Base-by-base conservation (phyloP, 345 rosid genomes). In the Eucalyptus tenuipes region DNA sequence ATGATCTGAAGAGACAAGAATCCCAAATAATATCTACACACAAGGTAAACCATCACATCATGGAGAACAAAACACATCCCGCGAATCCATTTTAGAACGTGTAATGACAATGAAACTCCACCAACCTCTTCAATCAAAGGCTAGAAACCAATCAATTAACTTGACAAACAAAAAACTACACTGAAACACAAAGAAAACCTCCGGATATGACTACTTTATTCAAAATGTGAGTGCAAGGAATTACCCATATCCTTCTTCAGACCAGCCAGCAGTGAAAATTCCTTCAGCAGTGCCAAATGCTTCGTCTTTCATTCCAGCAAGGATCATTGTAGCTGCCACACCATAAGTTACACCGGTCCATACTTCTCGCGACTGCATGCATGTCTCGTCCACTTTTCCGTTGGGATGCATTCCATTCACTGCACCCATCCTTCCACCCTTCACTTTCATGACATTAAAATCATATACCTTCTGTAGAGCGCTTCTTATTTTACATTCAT, bases 281-380 rank as follows among this genome's bases (percentile, higher is more conserved):
- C 99, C 99, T 90, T 96, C 96, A 52, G 99, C 99, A 14, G 99
- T 93, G 66, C 94, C 90, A 92, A 98, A 98, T 29, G 96, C 99
- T 92, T 96, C 93, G 16, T 98, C 97, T 91, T 96, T 96, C 99
- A 96, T 96, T 89, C 99, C 99, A 88, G 98, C 93, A 48, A 93
- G 97, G 91, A 98, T 96, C 99, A 98, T 96, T 50, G 92, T 95
- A 85, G 99, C 97, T 18, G 99, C 98, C 87, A 95, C 97, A 57
- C 90, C 99, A 88, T 98, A 97, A n/a, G 99, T 98, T 47, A 98
- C 99, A 47, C 99, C 99, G 4, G 98, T 92, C 99, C 99, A 98
- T 91, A 98, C 94, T 95, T 98, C 99, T 86, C 99, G 98, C 17
- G 99, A 98, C 91, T 98, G 99, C 99, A 98, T 98, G 92, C 99